Conservation (phyloP, 805 yeast species). For the Phaffomyces thermotolerans region DNA sequence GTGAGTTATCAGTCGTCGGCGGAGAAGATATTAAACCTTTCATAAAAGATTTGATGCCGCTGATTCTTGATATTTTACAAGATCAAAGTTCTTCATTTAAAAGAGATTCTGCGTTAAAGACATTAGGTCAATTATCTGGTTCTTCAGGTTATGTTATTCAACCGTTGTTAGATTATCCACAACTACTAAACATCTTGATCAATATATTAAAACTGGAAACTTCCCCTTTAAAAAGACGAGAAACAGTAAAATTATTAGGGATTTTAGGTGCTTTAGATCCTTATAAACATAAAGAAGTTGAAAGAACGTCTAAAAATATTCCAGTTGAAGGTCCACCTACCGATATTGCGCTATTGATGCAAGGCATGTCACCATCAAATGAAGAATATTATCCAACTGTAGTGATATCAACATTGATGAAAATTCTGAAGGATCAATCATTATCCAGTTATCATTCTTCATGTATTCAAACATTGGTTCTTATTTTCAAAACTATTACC, state of each 20-base stretch:
- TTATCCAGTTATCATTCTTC: constrained; percentile 81
- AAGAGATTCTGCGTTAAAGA: constrained; percentile 81
- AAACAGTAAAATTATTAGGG: constrained; percentile 84
- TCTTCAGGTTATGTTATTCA: constrained; percentile 94
- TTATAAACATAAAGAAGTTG: constrained; percentile 88
- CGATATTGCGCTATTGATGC: constrained; percentile 85
- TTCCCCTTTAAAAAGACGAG: constrained; percentile 68
- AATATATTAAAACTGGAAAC: constrained; percentile 77
- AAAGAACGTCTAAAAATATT: constrained; percentile 49
- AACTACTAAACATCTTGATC: constrained; percentile 72
- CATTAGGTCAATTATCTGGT: constrained; percentile 82
- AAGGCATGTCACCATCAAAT: constrained; percentile 85
- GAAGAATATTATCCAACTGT: constrained; percentile 96
- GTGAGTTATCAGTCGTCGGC: constrained; percentile 82
- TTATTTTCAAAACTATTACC: constrained; percentile 84
- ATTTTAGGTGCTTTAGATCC: constrained; percentile 96
- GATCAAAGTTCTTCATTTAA: constrained; percentile 87
- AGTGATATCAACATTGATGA: constrained; percentile 78
- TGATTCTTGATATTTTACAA: constrained; percentile 78
- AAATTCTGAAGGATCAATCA: constrained; percentile 77
- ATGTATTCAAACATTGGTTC: constrained; percentile 90
- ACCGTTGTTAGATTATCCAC: constrained; percentile 88
- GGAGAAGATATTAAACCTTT: constrained; percentile 77
- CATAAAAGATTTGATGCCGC: constrained; percentile 74
- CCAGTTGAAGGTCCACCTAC: constrained; percentile 77